phyloP scores from a whole-genome alignment of 2,329 filamentous ascomycete species.

The Colletotrichum caudatum region DNA sequence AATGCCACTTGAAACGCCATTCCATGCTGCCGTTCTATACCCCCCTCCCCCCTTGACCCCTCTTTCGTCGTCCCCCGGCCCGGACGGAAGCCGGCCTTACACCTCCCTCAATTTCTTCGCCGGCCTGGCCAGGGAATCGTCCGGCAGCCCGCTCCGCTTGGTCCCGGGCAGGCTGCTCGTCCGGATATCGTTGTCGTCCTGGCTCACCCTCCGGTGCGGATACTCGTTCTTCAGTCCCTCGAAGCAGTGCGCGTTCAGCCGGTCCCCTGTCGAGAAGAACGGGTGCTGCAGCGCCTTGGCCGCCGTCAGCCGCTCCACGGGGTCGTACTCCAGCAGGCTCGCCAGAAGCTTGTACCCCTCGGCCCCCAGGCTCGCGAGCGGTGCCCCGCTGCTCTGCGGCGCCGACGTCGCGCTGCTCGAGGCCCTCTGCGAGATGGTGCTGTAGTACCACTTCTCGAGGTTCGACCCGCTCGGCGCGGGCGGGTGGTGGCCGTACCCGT shows the following conservation, averaged over 20 bases:
- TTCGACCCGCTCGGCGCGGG: conserved; percentile 55
- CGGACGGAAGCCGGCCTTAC: neutral
- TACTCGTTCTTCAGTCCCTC: conserved; percentile 91
- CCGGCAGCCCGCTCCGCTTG: conserved; percentile 86
- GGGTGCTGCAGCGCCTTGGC: conserved; percentile 89
- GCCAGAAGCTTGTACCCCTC: conserved; percentile 88
- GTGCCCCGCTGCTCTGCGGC: conserved; percentile 48
- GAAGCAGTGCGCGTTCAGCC: conserved; percentile 86
- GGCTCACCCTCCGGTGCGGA: conserved; percentile 87
- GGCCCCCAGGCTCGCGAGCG: conserved; percentile 72
- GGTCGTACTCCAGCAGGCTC: conserved; percentile 91
- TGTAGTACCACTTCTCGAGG: conserved; percentile 85
- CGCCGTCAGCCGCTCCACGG: conserved; percentile 86
- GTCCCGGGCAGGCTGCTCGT: conserved; percentile 90
- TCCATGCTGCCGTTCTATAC: neutral
- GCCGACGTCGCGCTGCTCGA: conserved; percentile 61
- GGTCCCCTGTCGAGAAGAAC: conserved; percentile 84
- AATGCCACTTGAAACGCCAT: neutral
- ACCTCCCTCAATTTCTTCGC: conserved; percentile 72
- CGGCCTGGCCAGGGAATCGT: conserved; percentile 77
- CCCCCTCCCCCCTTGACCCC: too few species aligned
- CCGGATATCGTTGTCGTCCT: conserved; percentile 97
- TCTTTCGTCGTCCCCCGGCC: neutral
- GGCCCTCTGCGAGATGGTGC: conserved; percentile 71
- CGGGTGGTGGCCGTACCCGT: conserved; percentile 46